Evolutionary conservation across 371 early-diverging fungal species (phyloP).

Genomic region (Smittium mucronatum): DNA sequence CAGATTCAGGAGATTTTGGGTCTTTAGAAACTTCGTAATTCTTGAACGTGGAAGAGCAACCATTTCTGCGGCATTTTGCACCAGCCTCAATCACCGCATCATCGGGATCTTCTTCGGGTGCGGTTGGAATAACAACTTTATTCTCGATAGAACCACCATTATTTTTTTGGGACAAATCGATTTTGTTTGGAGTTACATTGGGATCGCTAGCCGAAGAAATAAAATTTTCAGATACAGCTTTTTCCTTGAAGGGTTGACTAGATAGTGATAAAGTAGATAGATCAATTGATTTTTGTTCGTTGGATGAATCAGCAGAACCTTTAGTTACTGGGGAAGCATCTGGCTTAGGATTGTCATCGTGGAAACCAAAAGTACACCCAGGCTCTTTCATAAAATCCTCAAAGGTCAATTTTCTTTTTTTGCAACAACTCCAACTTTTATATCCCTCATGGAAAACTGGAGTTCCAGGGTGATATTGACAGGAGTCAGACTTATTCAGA

Average conservation of each 20-base stretch:
- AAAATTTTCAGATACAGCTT: too few relatives aligned
- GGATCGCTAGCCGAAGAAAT: too few relatives aligned
- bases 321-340: constrained; percentile 20
- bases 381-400: constrained; percentile 81
- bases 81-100: constrained; percentile 47
- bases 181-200: neutral
- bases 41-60: constrained; percentile 57
- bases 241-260: too few relatives aligned
- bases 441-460: constrained; percentile 87
- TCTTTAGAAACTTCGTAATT: constrained; percentile 45
- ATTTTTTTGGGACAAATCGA: neutral
- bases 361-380: constrained; percentile 56
- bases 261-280: neutral
- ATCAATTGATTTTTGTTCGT: neutral
- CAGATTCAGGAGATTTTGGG: constrained; percentile 34
- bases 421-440: constrained; percentile 91
- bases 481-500: constrained; percentile 54
- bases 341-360: constrained; percentile 42
- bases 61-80: constrained; percentile 70
- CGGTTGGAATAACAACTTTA: constrained; percentile 6
- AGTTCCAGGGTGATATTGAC: constrained; percentile 66
- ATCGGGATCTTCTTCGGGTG: constrained; percentile 58
- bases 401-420: constrained; percentile 76
- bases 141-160: neutral
- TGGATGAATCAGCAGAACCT: neutral